A percentile compares a stretch with the other conserved stretches of the same genome.
Evolutionary conservation across 768 basidiomycete species (phyloP).

Genomic region (Calocybe indica): DNA sequence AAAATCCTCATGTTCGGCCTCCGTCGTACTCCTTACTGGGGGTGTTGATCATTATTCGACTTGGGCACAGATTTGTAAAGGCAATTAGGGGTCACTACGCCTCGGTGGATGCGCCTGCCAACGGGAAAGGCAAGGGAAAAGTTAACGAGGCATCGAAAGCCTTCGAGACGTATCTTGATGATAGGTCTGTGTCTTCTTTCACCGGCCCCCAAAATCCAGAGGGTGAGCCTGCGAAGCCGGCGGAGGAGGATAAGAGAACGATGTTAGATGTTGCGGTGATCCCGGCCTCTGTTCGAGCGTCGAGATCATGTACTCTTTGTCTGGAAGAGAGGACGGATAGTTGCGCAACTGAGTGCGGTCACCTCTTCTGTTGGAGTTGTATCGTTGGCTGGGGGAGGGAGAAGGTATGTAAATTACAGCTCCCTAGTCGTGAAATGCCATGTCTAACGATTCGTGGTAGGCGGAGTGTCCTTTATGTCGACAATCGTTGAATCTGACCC

Average conservation of each 20-base stretch:
- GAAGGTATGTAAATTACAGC: constrained; percentile 44
- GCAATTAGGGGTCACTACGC: constrained; percentile 21
- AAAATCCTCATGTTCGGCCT: constrained; percentile 64
- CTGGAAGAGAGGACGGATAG: constrained; percentile 80
- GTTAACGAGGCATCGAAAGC: constrained; percentile 13
- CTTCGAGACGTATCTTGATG: constrained; percentile 47
- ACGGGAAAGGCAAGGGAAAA: constrained; percentile 30
- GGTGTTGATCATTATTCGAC: constrained; percentile 58
- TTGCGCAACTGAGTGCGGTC: constrained; percentile 83
- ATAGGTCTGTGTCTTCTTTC: constrained; percentile 52
- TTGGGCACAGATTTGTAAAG: constrained; percentile 53
- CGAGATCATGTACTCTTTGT: constrained; percentile 76
- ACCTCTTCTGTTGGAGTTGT: constrained; percentile 87
- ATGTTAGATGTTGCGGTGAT: constrained; percentile 55
- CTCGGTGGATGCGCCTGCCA: constrained; percentile 1
- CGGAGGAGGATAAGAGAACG: constrained; percentile 68
- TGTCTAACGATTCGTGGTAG: constrained; percentile 24
- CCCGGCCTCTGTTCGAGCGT: constrained; percentile 42
- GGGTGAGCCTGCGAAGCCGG: constrained; percentile 44
- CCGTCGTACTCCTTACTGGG: constrained; percentile 88
- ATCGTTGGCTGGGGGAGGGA: constrained; percentile 87
- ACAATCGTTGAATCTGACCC: constrained; percentile 63
- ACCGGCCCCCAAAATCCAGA: constrained; percentile 48
- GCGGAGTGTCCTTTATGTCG: constrained; percentile 86
- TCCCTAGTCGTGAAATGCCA: constrained; percentile 4